Evolutionary conservation across 2,329 filamentous ascomycete species (phyloP).

Genomic region (Fusarium sp.): DNA sequence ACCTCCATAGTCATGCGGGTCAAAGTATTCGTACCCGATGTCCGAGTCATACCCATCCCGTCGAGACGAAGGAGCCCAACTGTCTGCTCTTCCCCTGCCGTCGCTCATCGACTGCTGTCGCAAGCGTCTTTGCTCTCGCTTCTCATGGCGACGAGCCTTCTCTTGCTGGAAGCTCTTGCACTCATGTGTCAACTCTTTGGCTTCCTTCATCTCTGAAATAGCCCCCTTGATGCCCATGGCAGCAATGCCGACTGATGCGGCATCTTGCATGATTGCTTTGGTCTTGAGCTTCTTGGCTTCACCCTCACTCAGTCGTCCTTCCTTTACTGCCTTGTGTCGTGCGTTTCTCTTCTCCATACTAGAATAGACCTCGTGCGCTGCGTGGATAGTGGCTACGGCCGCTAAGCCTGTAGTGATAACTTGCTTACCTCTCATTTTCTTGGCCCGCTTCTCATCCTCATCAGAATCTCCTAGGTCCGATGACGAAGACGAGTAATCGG

Average conservation of each 20-base stretch:
- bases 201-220: constrained; percentile 66
- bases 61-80: constrained; percentile 57
- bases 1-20: constrained; percentile 59
- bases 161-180: constrained; percentile 61
- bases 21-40: constrained; percentile 53
- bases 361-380: constrained; percentile 67
- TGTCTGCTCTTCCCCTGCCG: constrained; percentile 56
- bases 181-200: constrained; percentile 61
- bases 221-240: constrained; percentile 68
- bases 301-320: constrained; percentile 61
- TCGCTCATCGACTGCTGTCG: constrained; percentile 41
- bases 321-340: constrained; percentile 64
- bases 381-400: constrained; percentile 69
- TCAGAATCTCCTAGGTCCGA: constrained; percentile 69
- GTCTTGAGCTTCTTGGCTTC: constrained; percentile 68
- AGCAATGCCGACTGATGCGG: constrained; percentile 68
- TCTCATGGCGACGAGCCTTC: constrained; percentile 61
- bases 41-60: constrained; percentile 54
- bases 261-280: constrained; percentile 67
- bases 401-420: constrained; percentile 66
- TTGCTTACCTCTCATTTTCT: constrained; percentile 73
- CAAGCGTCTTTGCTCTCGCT: constrained; percentile 54
- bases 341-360: constrained; percentile 67
- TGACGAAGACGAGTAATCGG: constrained; percentile 61
- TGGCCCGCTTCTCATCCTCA: constrained; percentile 64